Base-by-base conservation (phyloP, 441 rosid genomes). In the Lepidium campestre region DNA sequence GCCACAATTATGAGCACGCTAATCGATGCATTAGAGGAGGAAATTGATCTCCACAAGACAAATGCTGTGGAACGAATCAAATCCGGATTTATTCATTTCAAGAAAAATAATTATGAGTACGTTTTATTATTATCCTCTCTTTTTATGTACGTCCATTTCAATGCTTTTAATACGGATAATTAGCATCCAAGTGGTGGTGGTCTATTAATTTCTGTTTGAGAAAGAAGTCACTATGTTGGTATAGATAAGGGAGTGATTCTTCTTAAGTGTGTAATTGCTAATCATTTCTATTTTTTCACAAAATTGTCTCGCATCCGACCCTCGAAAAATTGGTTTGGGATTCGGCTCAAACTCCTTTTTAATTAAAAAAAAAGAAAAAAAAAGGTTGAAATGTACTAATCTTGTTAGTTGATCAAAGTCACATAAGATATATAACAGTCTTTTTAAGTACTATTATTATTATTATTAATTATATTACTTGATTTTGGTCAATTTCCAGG, bases 61-160 rank as follows among this genome's bases (percentile, higher is more conserved):
- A 77, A 81, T 62, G 65, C 82, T 6, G 63, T 68, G 1, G 49
- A 75, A 54, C 60, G 57, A 17, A 74, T 83, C 63, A 73, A 27
- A 11, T 48, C 58, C 1, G 86, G 87, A 13, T 85, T 85, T 47
- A 15, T 15, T 46, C 68, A 37, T 77, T 79, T 85, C 79, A 72
- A 79, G 72, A 56, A 23, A 10, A 4, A 53, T 52, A 47, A 58
- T 20, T 85, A 61, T 57, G 82, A 81, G 87, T 82, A 82, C 48
- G 81, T 75, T n/a, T 31, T 11, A 18, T 42, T 55, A 7, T 49
- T n/a, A 27, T 52, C 56, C 13, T 25, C 2, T 11, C 17, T 40
- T 69, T 3, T 44, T 71, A 32, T 48, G 14, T 57, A 47, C 29
- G 48, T 29, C 34, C 64, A 14, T 67, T 68, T 15, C 31, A 67